Evolutionary conservation across 2,329 filamentous ascomycete genomes (phyloP).

Genomic region (Verticillium alfalfae): DNA sequence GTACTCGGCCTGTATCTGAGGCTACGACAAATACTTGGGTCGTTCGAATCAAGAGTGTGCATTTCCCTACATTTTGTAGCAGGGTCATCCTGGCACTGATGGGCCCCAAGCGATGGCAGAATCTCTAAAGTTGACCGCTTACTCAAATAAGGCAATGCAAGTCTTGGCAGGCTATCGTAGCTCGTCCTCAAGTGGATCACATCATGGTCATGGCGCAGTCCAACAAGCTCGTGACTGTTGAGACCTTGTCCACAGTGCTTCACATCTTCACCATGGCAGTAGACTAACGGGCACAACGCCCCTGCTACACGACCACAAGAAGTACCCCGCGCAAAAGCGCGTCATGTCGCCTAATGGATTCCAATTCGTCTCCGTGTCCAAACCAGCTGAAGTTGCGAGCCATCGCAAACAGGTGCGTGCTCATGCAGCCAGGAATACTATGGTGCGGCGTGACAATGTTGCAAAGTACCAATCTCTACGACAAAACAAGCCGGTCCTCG

Average conservation of each 20-base stretch:
- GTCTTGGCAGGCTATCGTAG: neutral
- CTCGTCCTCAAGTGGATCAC: too few relatives aligned
- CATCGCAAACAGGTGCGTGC: slow-evolving; percentile 13
- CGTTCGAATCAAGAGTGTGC: too few relatives aligned
- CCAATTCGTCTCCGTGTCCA: slow-evolving; percentile 13
- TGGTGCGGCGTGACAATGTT: slow-evolving; percentile 6
- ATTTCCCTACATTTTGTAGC: neutral
- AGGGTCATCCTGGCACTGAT: too few relatives aligned
- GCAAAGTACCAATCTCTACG: neutral
- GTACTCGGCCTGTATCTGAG: too few relatives aligned
- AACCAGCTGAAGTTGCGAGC: slow-evolving; percentile 6
- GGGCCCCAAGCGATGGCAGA: neutral
- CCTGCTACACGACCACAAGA: neutral
- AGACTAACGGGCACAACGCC: neutral
- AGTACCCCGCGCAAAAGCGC: neutral
- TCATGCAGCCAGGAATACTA: slow-evolving; percentile 12
- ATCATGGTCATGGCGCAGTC: too few relatives aligned
- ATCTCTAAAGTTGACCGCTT: neutral
- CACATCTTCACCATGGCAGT: too few relatives aligned
- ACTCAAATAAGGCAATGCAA: neutral
- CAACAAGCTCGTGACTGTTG: too few relatives aligned
- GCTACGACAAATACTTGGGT: too few relatives aligned
- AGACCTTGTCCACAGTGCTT: too few relatives aligned
- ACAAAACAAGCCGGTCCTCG: neutral
- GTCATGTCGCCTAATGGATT: slow-evolving; percentile 2